Base-by-base conservation (phyloP, 495 filamentous ascomycete genomes). In the Aspergillus mulundensis region DNA sequence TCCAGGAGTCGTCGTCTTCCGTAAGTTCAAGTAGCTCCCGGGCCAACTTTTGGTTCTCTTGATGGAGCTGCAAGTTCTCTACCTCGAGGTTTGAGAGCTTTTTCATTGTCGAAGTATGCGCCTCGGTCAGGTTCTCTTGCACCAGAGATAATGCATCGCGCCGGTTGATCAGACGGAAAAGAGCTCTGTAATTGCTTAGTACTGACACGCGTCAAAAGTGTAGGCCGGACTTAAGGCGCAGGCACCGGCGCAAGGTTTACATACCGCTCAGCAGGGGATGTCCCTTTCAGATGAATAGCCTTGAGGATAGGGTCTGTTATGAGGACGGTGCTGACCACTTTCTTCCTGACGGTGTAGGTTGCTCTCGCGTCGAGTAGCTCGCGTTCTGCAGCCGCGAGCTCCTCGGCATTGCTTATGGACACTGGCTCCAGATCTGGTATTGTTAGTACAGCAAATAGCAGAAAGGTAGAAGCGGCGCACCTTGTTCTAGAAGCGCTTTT, bases 221-320 rank as follows among this genome's bases (percentile, higher is more conserved):
- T 19, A 44, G 40, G 21, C 34, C 34, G 14, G 34, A 36, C 34
- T 15, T 40, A 7, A 12, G 5, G 24, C 16, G 47, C 20, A 54
- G 34, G 24, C 19, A 18, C n/a, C 3, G 42, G 11, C 38, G 12
- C 32, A 36, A 36, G 12, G 32, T 10, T 6, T 46, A 58, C 57
- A 24, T 80, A 90, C 88, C 85, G 78, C 69, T 92, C 88, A 57
- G 83, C 72, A 42, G 79, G 79, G 3, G 81, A 83, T n/a, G 81
- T 79, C 3, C 79, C 83, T 44, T 84, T 87, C 46, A 83, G 72
- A 65, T 92, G 88, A 49, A 91, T 81, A 1, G 89, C 86, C 63
- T 88, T 90, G 49, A 95, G 70, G 45, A 84, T 84, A 10, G 89
- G 89, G 62, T 88, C 85, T 20, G 84, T 82, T 59, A 81, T 80